Evolutionary conservation across 129 eudicot species (phyloP).

Genomic region (Chrysanthemum lavandulifolium): DNA sequence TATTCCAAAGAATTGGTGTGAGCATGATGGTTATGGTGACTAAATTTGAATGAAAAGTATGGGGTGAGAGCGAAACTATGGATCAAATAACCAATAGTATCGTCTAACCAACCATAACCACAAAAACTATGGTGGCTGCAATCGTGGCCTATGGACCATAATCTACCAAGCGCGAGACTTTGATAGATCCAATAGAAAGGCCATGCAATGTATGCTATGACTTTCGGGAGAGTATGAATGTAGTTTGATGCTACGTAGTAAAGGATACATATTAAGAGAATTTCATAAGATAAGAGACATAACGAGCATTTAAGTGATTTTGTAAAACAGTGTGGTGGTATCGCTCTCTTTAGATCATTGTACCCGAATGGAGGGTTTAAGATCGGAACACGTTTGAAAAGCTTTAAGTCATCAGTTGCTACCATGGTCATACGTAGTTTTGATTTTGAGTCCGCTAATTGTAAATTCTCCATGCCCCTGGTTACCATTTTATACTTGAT

Average conservation of each 20-base stretch:
- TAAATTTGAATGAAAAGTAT: no score
- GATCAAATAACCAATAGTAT: no score
- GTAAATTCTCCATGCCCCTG: no score
- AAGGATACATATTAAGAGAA: constrained; percentile 6
- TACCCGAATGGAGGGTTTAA: constrained; percentile 25
- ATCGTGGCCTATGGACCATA: no score
- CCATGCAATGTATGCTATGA: constrained; percentile 17
- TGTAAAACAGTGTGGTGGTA: constrained; percentile 23
- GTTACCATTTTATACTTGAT: no score
- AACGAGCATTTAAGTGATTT: constrained; percentile 2
- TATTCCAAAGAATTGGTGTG: no score
- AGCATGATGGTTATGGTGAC: no score
- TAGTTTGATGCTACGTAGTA: constrained; percentile 14
- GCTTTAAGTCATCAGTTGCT: constrained; percentile 14
- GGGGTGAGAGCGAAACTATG: no score
- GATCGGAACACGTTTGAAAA: constrained; percentile 13
- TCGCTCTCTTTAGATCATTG: constrained; percentile 20
- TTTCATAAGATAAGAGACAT: neutral
- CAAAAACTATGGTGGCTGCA: no score
- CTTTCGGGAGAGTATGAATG: constrained; percentile 9
- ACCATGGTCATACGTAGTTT: constrained; percentile 4
- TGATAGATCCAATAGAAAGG: constrained; percentile 13
- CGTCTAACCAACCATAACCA: no score
- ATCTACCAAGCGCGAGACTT: no score
- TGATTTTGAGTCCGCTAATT: neutral